Evolutionary conservation across 371 early-diverging fungal species (phyloP).

Genomic region (Rhizopus delemar): DNA sequence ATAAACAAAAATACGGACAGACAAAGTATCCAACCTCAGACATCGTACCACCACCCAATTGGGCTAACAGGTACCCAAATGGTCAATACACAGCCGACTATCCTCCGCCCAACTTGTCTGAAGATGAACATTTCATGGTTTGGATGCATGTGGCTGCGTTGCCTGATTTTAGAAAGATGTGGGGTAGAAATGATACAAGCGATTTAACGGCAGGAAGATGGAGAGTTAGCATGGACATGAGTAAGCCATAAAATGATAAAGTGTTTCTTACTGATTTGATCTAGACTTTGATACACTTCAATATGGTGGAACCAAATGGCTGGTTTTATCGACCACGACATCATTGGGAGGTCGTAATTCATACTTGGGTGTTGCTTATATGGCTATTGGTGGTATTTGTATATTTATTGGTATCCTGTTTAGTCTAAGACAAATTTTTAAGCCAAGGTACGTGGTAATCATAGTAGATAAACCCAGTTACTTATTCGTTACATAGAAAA

Average conservation of each 20-base stretch:
- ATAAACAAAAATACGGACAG: conserved; percentile 67
- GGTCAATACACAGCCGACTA: conserved; percentile 55
- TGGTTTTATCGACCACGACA: conserved; percentile 90
- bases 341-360: conserved; percentile 94
- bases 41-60: conserved; percentile 77
- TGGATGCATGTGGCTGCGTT: conserved; percentile 98
- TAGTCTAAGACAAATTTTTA: conserved; percentile 78
- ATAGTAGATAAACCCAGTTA: neutral
- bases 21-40: conserved; percentile 51
- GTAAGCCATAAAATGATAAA: conserved; percentile 36
- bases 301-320: conserved; percentile 91
- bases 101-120: conserved; percentile 71
- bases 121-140: conserved; percentile 91
- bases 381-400: conserved; percentile 85
- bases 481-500: conserved; percentile 30
- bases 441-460: conserved; percentile 69
- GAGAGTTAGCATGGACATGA: conserved; percentile 67
- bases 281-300: conserved; percentile 78
- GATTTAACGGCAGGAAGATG: conserved; percentile 64
- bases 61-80: conserved; percentile 63
- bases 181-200: conserved; percentile 72
- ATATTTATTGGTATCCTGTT: conserved; percentile 83
- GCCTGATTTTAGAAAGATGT: conserved; percentile 96
- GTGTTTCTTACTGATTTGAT: neutral
- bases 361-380: conserved; percentile 92